Conservation (phyloP, 2,329 filamentous ascomycete genomes). For the Alternaria panax region DNA sequence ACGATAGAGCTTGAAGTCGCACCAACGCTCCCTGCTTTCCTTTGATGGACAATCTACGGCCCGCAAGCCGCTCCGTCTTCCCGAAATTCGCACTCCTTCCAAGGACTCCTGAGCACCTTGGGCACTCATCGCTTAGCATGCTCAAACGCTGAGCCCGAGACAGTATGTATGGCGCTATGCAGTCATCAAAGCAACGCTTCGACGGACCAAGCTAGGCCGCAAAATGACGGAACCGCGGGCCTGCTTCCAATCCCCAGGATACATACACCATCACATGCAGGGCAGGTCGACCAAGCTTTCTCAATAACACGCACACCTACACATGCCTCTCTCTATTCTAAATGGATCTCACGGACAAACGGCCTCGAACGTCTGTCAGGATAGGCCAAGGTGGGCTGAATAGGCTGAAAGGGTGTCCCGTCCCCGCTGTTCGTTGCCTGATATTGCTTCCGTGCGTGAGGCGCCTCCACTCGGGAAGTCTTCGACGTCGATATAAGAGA, state of each 20-base stretch:
- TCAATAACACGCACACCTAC: not conserved
- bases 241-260: conserved; percentile 10
- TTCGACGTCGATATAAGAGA: not conserved
- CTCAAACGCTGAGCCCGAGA: not conserved
- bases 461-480: conserved; percentile 1
- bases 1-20: not conserved
- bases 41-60: not conserved
- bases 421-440: conserved; percentile 1
- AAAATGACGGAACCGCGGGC: conserved; percentile 13
- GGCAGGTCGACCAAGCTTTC: not conserved
- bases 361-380: not conserved
- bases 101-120: not conserved
- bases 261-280: conserved; percentile 1
- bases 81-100: conserved; percentile 1
- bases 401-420: conserved; percentile 21
- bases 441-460: conserved; percentile 14
- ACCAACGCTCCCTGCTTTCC: not conserved
- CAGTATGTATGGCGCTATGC: not conserved
- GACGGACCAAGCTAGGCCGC: not conserved
- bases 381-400: conserved; percentile 14
- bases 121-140: conserved; percentile 1
- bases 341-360: conserved; percentile 1
- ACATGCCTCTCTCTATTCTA: not conserved
- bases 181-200: conserved; percentile 1
- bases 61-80: conserved; percentile 19